phyloP scores from a whole-genome alignment of 306 rosid species.

The Purshia tridentata region DNA sequence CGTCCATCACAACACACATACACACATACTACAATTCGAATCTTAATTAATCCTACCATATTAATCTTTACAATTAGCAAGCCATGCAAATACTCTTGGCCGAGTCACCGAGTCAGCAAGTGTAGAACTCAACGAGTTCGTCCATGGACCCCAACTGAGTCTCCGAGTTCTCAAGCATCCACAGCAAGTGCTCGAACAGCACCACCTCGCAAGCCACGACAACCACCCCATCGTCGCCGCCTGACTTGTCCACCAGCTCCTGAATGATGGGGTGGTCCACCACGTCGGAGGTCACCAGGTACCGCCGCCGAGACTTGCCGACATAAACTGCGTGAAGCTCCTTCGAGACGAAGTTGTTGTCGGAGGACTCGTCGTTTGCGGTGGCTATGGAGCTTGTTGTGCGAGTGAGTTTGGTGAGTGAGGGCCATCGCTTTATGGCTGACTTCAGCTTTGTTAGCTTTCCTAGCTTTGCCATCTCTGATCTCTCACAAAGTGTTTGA shows the following conservation, averaged over 20 bases:
- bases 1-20: background rate
- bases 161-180: constrained; percentile 81
- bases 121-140: constrained; percentile 79
- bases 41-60: constrained; percentile 9
- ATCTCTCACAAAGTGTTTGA: constrained; percentile 21
- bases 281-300: constrained; percentile 60
- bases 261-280: constrained; percentile 74
- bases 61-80: constrained; percentile 21
- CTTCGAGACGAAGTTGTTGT: constrained; percentile 2
- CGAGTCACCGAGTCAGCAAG: constrained; percentile 39
- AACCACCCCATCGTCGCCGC: constrained; percentile 27
- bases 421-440: constrained; percentile 77
- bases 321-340: constrained; percentile 64
- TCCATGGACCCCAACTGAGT: constrained; percentile 75
- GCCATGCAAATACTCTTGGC: no score
- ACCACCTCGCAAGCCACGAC: constrained; percentile 81
- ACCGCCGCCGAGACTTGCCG: constrained; percentile 70
- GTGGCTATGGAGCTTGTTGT: constrained; percentile 38
- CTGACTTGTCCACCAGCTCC: constrained; percentile 68
- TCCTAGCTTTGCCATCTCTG: constrained; percentile 66
- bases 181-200: constrained; percentile 82
- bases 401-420: constrained; percentile 67
- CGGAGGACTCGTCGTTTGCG: constrained; percentile 2
- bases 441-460: constrained; percentile 84
- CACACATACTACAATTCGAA: background rate